Base-by-base conservation (phyloP, 179 eudicot genomes). In the Camellia oleifera region DNA sequence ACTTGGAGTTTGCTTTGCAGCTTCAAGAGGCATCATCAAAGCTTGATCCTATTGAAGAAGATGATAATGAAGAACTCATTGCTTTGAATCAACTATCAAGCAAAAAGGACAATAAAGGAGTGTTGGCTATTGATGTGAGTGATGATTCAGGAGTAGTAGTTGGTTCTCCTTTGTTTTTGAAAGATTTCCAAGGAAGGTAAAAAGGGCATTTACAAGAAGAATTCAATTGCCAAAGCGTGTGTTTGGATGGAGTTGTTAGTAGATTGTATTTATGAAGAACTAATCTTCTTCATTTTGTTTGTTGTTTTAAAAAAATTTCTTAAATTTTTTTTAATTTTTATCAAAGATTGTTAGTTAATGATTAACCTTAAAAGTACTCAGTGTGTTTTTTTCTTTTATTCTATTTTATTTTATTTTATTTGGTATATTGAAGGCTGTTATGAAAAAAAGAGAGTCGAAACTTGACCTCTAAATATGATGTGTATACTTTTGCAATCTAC, bases 1-100 rank as follows among this genome's bases (percentile, higher is more conserved):
- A 94, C 77, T 82, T 94, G 69, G 99, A 96, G 89, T 96, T 86
- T 62, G 96, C 97, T 3, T 81, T 94, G 85, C 97, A 94, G 81
- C 90, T 94, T 53, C 93, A 94, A 79, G 95, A 87, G 20, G 88
- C 91, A 12, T 86, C 87, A 13, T 13, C 82, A 5, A 81, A 81
- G 52, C 80, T 79, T 32, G 85, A 78, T 20, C 82, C 79, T 52
- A 48, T 76, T 5, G 90, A 89, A 4, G 79, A 77, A 5, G 60
- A 57, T 66, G 77, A 69, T 14, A 58, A 54, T 5, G 79, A n/a
- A 9, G 81, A 78, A 71, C 3, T 56, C 15, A 32, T 57, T 57
- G 20, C 2, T 53, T 65, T 73, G 61, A 58, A 66, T 5, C 66
- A 65, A 32, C 0, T 32, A 2, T 17, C 69, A 60, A 64, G 64